A percentile compares a stretch with the other conserved stretches of the same genome.
These are phyloP conservation scores for Microthyrium microscopicum DNA, from an alignment of 2,329 filamentous ascomycete genomes.

Conservation along the genomic window DNA sequence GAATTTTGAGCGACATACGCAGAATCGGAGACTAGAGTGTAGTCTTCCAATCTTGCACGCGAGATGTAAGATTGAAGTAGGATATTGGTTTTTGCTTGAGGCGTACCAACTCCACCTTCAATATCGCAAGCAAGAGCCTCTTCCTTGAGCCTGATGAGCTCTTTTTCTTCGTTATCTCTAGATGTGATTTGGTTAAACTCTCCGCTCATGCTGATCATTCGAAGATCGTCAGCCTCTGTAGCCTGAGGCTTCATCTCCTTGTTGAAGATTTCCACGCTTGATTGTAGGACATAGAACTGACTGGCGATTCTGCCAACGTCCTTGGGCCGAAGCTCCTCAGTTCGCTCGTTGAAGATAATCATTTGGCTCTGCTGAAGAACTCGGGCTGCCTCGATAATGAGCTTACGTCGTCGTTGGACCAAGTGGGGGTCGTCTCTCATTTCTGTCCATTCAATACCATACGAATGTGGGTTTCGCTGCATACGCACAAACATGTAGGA, in stretches of 20 bases:
- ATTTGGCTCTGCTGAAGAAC: conserved; percentile 88
- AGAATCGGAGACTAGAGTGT: conserved; percentile 78
- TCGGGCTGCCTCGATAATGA: conserved; percentile 76
- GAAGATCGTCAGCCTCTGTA: conserved; percentile 80
- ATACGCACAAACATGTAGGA: conserved; percentile 96
- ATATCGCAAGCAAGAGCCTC: conserved; percentile 56
- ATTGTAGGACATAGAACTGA: conserved; percentile 89
- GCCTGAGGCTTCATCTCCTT: conserved; percentile 74
- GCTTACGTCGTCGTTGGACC: conserved; percentile 66
- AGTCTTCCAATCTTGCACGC: conserved; percentile 73
- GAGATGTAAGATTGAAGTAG: conserved; percentile 90
- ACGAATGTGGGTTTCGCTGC: conserved; percentile 77
- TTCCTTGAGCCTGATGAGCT: conserved; percentile 60
- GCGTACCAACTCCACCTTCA: conserved; percentile 44
- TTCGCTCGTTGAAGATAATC: conserved; percentile 95
- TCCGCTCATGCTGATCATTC: conserved; percentile 94
- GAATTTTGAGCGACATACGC: conserved; percentile 94
- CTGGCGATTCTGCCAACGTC: conserved; percentile 93
- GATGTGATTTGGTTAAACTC: conserved; percentile 97
- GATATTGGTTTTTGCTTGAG: conserved; percentile 91
- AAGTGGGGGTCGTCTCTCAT: conserved; percentile 74
- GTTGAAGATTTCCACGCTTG: conserved; percentile 92
- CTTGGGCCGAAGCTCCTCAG: conserved; percentile 83
- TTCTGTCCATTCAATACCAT: conserved; percentile 91
- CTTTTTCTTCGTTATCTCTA: conserved; percentile 75